Evolutionary conservation across 805 yeast species (phyloP).

Genomic region (Metschnikowia noctiluminum): DNA sequence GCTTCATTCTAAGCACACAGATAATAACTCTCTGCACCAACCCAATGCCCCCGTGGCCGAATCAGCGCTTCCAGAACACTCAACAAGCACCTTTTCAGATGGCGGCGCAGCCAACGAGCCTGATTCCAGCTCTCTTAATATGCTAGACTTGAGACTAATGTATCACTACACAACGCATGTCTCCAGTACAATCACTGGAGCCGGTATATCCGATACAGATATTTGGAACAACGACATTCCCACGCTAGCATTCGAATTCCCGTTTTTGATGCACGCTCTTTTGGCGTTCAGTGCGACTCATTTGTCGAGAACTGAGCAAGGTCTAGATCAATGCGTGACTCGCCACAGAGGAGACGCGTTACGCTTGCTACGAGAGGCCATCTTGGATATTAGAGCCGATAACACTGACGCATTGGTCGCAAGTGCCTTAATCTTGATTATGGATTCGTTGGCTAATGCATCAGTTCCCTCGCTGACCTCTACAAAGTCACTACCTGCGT

Average conservation of each 20-base stretch:
- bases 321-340: slow-evolving; percentile 77
- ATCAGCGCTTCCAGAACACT: neutral
- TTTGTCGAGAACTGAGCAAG: slow-evolving; percentile 69
- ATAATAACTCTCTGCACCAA: neutral
- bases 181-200: slow-evolving; percentile 82
- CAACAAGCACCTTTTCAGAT: neutral
- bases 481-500: slow-evolving; percentile 70
- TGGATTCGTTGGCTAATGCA: slow-evolving; percentile 94
- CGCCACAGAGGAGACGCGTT: slow-evolving; percentile 86
- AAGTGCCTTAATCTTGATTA: slow-evolving; percentile 79
- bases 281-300: slow-evolving; percentile 93
- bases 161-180: slow-evolving; percentile 85
- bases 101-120: neutral
- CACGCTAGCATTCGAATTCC: slow-evolving; percentile 79
- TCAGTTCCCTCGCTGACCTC: slow-evolving; percentile 50
- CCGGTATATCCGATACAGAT: slow-evolving; percentile 81
- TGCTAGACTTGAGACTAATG: slow-evolving; percentile 77
- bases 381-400: slow-evolving; percentile 73
- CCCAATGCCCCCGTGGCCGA: neutral
- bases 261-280: slow-evolving; percentile 88
- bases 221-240: slow-evolving; percentile 91
- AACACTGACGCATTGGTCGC: slow-evolving; percentile 94
- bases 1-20: neutral
- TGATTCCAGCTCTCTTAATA: slow-evolving; percentile 40
- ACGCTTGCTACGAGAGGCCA: slow-evolving; percentile 77